Base-by-base conservation (phyloP, 1,284 basidiomycete species). In the Ceratobasidium sp. region DNA sequence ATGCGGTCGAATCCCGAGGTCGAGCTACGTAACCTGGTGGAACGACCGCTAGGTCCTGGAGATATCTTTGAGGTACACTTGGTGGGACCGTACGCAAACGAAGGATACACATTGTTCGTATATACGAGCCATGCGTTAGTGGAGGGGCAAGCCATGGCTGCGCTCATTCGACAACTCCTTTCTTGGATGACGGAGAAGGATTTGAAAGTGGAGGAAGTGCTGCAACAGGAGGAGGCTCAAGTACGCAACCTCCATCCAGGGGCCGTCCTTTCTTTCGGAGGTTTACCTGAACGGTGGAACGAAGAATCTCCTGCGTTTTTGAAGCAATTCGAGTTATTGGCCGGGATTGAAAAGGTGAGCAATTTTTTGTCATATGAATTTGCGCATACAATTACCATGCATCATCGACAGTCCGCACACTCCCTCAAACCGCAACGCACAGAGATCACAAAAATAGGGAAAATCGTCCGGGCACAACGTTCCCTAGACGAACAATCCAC, bases 111-210 rank as follows among this genome's bases (percentile, higher is more conserved):
- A 8, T 46, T 73, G 32, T 73, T 73, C 25, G 22, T 52, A n/a
- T 73, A 62, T 34, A 32, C 43, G 44, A 73, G 70, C 44, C 70
- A 73, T 62, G 70, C 70, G 25, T 17, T 73, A 3, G 11, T 62
- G 29, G 70, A 73, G 44, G 70, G 70, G 6, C 40, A 73, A 5
- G 40, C 70, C n/a, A 57, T 62, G 44, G n/a, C 62, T 5, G 70
- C 57, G 4, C 57, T 73, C 44, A 15, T 62, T 17, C 40, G 44
- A 22, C 57, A 56, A 11, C n/a, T 73, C 17, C 46, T 62, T 6
- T 44, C 32, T 4, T 73, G 56, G 70, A 51, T 73, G 25, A 40
- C 22, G 7, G 22, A 37, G n/a, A 7, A 17, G 4, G 70, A 73
- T 29, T 32, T 73, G 25, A 49, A 46, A 19, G 57, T 56, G 46